Evolutionary conservation across 1,139 yeast genomes (phyloP).

Genomic region (Candida dubliniensis): DNA sequence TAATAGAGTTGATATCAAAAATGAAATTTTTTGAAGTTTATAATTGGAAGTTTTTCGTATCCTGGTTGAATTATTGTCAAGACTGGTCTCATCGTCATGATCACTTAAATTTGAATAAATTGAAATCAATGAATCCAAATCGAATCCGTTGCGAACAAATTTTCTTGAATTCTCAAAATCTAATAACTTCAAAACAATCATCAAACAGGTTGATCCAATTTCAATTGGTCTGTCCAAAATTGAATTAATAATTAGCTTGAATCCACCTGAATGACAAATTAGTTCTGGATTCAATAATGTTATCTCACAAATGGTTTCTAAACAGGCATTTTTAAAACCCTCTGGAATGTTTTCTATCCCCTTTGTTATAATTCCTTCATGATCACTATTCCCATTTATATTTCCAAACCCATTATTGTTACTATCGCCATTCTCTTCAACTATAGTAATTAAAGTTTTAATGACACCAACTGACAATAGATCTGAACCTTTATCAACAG

Average conservation of each 20-base stretch:
- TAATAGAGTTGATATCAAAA: conserved; percentile 58
- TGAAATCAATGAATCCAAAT: conserved; percentile 62
- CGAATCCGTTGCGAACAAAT: conserved; percentile 60
- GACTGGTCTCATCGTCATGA: conserved; percentile 4
- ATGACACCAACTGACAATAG: conserved; percentile 65
- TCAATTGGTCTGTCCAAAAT: conserved; percentile 65
- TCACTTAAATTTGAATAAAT: conserved; percentile 44
- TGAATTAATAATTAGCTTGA: conserved; percentile 56
- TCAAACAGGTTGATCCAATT: conserved; percentile 53
- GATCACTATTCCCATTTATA: conserved; percentile 10
- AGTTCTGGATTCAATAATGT: conserved; percentile 61
- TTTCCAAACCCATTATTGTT: no score
- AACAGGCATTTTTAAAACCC: conserved; percentile 50
- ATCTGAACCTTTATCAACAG: conserved; percentile 54
- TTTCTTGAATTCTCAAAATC: conserved; percentile 60
- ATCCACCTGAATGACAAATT: conserved; percentile 64
- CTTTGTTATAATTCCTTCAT: background rate
- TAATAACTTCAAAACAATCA: conserved; percentile 58
- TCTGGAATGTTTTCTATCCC: conserved; percentile 29
- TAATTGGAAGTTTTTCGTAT: conserved; percentile 13
- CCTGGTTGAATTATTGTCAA: conserved; percentile 1
- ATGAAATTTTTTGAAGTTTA: conserved; percentile 61
- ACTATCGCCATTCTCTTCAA: conserved; percentile 52
- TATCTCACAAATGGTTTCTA: conserved; percentile 74
- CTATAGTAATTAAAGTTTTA: conserved; percentile 69